Percentiles rank a stretch among this genome's conserved stretches.
These are phyloP conservation scores for Athelia sp. DNA, from an alignment of 1,284 basidiomycete species.

Conservation along the genomic window DNA sequence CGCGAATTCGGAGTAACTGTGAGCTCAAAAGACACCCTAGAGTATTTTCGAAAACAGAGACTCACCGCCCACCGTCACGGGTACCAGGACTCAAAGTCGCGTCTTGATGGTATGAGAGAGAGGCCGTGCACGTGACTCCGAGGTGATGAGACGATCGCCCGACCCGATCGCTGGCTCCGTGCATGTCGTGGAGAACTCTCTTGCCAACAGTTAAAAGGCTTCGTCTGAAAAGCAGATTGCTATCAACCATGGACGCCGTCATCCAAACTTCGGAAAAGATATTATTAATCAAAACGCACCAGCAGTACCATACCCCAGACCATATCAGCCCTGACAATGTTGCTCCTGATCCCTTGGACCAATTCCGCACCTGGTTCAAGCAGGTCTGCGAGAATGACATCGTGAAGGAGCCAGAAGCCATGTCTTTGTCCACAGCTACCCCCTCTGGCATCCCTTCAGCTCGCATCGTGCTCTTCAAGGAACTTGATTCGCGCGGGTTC, in stretches of 20 bases:
- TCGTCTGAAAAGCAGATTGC: too few species aligned
- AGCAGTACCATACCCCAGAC: slow-evolving; percentile 69
- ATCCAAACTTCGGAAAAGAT: slow-evolving; percentile 41
- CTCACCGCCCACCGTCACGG: too few species aligned
- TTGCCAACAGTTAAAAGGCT: too few species aligned
- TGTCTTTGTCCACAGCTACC: slow-evolving; percentile 81
- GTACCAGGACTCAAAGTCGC: too few species aligned
- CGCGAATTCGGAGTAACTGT: too few species aligned
- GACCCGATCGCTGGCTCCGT: too few species aligned
- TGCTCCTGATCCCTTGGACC: slow-evolving; percentile 65
- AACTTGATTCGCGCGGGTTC: slow-evolving; percentile 82
- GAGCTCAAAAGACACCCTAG: too few species aligned
- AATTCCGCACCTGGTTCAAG: slow-evolving; percentile 84
- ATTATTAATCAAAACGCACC: slow-evolving; percentile 62
- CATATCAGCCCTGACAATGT: slow-evolving; percentile 56
- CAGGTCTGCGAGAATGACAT: slow-evolving; percentile 45
- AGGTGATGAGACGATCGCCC: too few species aligned
- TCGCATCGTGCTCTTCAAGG: slow-evolving; percentile 89
- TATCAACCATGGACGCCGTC: slow-evolving; percentile 7
- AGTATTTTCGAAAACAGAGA: too few species aligned
- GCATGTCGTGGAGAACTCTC: too few species aligned
- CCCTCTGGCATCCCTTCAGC: slow-evolving; percentile 75
- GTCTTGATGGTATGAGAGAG: too few species aligned
- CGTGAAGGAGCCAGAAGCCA: slow-evolving; percentile 84
- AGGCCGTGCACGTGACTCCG: too few species aligned